Conservation (phyloP, 2,329 filamentous ascomycete species). For the Cercospora nicotianae region DNA sequence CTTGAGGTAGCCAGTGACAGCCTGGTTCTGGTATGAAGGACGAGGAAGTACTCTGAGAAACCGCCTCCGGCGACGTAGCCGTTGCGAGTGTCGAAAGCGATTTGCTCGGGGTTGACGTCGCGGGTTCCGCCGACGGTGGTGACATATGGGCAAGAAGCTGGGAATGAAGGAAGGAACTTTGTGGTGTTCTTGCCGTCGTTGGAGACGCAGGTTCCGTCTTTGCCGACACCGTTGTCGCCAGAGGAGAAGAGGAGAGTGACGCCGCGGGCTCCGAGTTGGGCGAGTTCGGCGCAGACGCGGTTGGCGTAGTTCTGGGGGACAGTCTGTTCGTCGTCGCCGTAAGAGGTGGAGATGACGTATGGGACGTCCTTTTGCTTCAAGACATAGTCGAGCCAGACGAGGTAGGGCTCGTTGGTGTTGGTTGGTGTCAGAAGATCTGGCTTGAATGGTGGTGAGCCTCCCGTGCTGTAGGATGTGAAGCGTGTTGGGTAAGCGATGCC, state of each 20-base stretch:
- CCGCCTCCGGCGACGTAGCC: conserved; percentile 47
- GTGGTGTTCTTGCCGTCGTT: conserved; percentile 49
- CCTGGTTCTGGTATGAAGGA: conserved; percentile 46
- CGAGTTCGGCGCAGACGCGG: conserved; percentile 63
- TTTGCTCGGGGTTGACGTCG: conserved; percentile 43
- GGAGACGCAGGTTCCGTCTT: conserved; percentile 42
- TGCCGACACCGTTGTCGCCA: conserved; percentile 61
- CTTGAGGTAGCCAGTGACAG: conserved; percentile 43
- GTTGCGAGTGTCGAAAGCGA: conserved; percentile 42
- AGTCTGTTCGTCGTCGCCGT: conserved; percentile 65
- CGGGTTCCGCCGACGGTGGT: conserved; percentile 48
- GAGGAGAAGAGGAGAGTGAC: conserved; percentile 62
- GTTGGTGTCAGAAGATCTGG: conserved; percentile 51
- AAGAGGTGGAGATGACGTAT: conserved; percentile 63
- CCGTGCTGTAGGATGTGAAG: conserved; percentile 60
- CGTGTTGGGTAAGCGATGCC: conserved; percentile 45
- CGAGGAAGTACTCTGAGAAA: conserved; percentile 48
- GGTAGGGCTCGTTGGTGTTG: conserved; percentile 64
- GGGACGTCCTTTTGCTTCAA: conserved; percentile 58
- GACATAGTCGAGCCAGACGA: conserved; percentile 61
- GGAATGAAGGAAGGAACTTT: conserved; percentile 49
- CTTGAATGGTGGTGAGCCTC: conserved; percentile 51
- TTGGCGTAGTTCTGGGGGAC: conserved; percentile 60
- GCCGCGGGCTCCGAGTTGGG: conserved; percentile 64
- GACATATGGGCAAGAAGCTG: conserved; percentile 50